phyloP scores from a whole-genome alignment of 768 basidiomycete genomes.

The Guyanaporus albipodus region DNA sequence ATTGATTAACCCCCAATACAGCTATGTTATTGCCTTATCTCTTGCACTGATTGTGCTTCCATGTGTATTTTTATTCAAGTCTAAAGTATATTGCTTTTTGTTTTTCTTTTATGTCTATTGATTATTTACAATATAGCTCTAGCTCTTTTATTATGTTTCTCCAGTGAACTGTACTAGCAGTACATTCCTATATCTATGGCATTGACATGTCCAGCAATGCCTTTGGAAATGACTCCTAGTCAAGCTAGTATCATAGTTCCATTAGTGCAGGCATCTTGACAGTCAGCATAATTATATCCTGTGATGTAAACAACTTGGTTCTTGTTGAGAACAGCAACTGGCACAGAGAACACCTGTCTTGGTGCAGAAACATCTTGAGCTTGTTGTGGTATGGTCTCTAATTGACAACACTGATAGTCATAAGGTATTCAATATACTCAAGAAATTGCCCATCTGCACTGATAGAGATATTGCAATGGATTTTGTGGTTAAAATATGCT shows the following conservation, averaged over 20 bases:
- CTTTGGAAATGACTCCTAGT: conserved; percentile 19
- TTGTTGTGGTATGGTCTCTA: conserved; percentile 17
- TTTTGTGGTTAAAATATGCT: too few species aligned
- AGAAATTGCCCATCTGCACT: conserved; percentile 17
- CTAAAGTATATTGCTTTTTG: too few species aligned
- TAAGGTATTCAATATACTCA: conserved; percentile 12
- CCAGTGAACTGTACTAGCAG: too few species aligned
- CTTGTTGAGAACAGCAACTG: conserved; percentile 14
- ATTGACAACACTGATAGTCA: conserved; percentile 13
- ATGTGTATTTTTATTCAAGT: too few species aligned
- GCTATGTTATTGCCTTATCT: too few species aligned
- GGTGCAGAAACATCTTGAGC: conserved; percentile 17
- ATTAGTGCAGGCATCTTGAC: conserved; percentile 15
- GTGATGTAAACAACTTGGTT: conserved; percentile 16
- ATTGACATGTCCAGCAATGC: conserved; percentile 20
- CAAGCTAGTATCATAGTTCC: conserved; percentile 22
- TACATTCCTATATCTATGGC: conserved; percentile 6
- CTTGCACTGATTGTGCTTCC: too few species aligned
- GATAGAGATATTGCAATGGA: too few species aligned
- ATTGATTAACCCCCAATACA: too few species aligned
- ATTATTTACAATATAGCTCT: too few species aligned
- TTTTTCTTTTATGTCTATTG: too few species aligned
- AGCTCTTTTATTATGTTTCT: too few species aligned
- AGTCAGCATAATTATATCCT: conserved; percentile 17
- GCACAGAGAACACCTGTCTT: conserved; percentile 8